Evolutionary conservation across 1,284 basidiomycete genomes (phyloP).

Genomic region (Cerrena zonata): DNA sequence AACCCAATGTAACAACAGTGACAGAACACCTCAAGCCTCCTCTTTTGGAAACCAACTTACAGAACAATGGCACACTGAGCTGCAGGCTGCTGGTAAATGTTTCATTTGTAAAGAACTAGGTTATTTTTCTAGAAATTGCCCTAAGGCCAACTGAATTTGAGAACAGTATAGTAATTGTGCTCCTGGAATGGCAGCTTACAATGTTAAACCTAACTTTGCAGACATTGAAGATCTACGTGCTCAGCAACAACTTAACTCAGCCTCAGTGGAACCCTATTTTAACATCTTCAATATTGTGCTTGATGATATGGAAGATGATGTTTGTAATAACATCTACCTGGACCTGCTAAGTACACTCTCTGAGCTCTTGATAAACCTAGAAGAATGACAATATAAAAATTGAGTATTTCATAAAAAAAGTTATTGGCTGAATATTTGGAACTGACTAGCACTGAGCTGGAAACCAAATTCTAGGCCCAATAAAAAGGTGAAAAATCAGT

Average conservation of each 20-base stretch:
- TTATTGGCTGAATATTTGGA: no score
- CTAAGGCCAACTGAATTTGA: background rate
- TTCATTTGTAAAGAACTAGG: constrained; percentile 12
- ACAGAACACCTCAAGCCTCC: background rate
- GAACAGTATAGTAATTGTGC: constrained; percentile 6
- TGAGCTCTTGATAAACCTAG: background rate
- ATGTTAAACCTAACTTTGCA: background rate
- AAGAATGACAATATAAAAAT: background rate
- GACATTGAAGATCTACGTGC: constrained; percentile 5
- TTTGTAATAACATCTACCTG: background rate
- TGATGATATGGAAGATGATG: background rate
- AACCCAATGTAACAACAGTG: background rate
- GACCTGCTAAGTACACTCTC: background rate
- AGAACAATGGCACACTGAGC: constrained; percentile 9
- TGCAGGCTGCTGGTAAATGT: constrained; percentile 10
- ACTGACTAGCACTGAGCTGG: no score
- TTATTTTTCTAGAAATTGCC: constrained; percentile 11
- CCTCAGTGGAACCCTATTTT: background rate
- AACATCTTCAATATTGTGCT: background rate
- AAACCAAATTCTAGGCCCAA: no score
- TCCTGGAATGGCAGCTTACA: constrained; percentile 5
- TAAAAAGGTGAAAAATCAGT: no score
- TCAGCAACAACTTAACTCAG: background rate
- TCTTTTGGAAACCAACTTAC: background rate
- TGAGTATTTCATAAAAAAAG: background rate